phyloP scores from a whole-genome alignment of 345 rosid genomes.

The Populus alba region DNA sequence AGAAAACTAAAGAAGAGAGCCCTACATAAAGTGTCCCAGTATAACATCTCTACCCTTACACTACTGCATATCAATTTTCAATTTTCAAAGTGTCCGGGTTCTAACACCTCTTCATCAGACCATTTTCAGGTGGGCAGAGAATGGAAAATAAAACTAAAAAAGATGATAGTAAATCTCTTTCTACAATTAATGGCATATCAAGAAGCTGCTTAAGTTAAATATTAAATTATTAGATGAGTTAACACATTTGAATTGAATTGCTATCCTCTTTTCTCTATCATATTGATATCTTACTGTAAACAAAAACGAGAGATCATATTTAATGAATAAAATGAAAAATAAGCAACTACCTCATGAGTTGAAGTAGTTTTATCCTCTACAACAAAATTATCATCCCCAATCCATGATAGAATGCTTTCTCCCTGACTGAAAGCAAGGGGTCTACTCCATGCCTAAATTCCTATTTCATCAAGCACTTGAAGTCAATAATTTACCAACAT shows the following conservation, averaged over 20 bases:
- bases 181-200: background rate
- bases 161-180: background rate
- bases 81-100: background rate
- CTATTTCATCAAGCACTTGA: conserved; percentile 37
- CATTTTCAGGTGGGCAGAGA: background rate
- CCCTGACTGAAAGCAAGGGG: conserved; percentile 64
- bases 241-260: background rate
- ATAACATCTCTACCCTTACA: background rate
- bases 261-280: background rate
- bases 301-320: background rate
- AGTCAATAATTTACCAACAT: background rate
- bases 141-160: background rate
- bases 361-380: conserved; percentile 54
- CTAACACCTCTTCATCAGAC: background rate
- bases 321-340: background rate
- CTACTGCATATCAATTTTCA: background rate
- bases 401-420: conserved; percentile 69
- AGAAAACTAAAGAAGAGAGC: background rate
- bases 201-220: background rate
- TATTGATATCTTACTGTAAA: background rate
- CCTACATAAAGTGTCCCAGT: background rate
- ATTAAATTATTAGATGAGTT: background rate
- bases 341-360: conserved; percentile 50
- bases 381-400: conserved; percentile 57
- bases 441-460: conserved; percentile 46